Evolutionary conservation across 495 filamentous ascomycete genomes (phyloP).

Genomic region (Hypoxylon rickii): DNA sequence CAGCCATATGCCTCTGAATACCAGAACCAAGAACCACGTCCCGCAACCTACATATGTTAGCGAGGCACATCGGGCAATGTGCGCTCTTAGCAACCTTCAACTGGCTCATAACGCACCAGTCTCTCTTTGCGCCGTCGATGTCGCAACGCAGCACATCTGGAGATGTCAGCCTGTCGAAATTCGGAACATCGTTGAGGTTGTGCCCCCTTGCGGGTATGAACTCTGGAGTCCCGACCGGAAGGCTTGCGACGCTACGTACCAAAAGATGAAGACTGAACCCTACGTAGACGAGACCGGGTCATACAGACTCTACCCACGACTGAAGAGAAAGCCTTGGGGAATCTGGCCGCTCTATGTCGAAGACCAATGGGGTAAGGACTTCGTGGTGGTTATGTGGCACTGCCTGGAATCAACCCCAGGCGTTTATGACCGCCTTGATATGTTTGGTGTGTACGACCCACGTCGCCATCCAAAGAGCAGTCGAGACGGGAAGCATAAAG

Average conservation of each 20-base stretch:
- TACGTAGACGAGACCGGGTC: neutral
- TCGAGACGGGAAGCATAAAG: neutral
- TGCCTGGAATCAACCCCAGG: neutral
- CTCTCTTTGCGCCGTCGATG: constrained; percentile 16
- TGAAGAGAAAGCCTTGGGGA: constrained; percentile 26
- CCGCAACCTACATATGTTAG: constrained; percentile 23
- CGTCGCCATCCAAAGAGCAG: constrained; percentile 28
- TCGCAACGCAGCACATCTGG: constrained; percentile 26
- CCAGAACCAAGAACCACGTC: constrained; percentile 26
- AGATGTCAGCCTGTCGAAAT: constrained; percentile 13
- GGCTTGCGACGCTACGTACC: constrained; percentile 3
- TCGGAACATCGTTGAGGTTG: neutral
- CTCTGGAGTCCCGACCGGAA: constrained; percentile 22
- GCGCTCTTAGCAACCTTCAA: constrained; percentile 35
- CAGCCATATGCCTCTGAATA: constrained; percentile 14
- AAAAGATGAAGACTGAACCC: constrained; percentile 3
- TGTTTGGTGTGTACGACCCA: constrained; percentile 27
- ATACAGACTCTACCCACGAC: constrained; percentile 3
- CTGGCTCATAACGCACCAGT: constrained; percentile 28
- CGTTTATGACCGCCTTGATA: neutral
- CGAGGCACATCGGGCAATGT: constrained; percentile 5
- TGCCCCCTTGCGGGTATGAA: constrained; percentile 24
- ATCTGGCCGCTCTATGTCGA: constrained; percentile 39
- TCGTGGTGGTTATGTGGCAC: constrained; percentile 25
- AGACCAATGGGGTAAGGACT: constrained; percentile 34